phyloP scores from a whole-genome alignment of 805 yeast species.

The Diddensiella transvaalensis region DNA sequence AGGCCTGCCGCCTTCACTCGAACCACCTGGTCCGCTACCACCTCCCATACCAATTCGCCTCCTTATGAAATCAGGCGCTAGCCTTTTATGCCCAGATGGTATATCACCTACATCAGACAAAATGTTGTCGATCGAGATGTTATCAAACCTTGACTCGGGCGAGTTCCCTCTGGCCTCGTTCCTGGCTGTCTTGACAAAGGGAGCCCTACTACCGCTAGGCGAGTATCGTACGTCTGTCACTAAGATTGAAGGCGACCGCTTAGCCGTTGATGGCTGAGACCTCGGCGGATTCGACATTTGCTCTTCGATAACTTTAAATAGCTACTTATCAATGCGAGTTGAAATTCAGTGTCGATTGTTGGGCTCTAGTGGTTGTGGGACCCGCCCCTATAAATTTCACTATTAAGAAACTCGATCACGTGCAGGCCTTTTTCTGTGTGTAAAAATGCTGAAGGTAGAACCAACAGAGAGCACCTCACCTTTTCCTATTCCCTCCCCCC shows the following conservation, averaged over 20 bases:
- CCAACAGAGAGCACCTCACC: no score
- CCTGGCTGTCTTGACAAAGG: conserved; percentile 28
- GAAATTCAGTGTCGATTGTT: no score
- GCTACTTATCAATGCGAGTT: no score
- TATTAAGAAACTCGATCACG: not conserved
- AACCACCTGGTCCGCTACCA: conserved; percentile 1
- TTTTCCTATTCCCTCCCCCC: no score
- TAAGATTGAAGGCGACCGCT: conserved; percentile 86
- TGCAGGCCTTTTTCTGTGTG: no score
- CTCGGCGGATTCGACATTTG: not conserved
- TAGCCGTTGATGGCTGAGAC: conserved; percentile 50
- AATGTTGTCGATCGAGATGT: conserved; percentile 76
- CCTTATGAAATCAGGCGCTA: conserved; percentile 29
- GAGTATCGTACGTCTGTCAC: conserved; percentile 81
- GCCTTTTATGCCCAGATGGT: conserved; percentile 70
- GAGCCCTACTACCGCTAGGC: conserved; percentile 37
- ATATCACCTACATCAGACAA: conserved; percentile 78
- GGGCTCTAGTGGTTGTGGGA: not conserved
- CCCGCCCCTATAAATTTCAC: not conserved
- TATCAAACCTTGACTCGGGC: conserved; percentile 46
- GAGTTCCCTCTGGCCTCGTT: conserved; percentile 3
- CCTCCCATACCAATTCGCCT: not conserved
- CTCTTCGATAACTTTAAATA: no score
- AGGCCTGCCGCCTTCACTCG: not conserved
- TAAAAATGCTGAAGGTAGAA: no score